Percentiles rank a stretch among this genome's conserved stretches.
phyloP scores from a whole-genome alignment of 1,284 basidiomycete genomes.

The Volvariella surrecta region DNA sequence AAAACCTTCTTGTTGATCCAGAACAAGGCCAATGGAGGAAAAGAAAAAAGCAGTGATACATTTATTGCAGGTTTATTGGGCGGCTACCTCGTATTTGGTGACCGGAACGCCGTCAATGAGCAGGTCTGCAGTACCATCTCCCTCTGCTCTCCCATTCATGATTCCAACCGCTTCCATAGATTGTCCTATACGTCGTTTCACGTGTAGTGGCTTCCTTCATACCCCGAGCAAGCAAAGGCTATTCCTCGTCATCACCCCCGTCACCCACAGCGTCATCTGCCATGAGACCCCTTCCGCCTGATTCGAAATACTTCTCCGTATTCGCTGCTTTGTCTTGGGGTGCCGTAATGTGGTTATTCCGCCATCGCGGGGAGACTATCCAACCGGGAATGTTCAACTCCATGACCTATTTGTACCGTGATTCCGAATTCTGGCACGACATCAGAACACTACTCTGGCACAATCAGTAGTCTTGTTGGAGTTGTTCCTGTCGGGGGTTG shows the following conservation, averaged over 20 bases:
- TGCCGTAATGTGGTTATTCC: conserved; percentile 95
- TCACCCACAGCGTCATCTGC: conserved; percentile 29
- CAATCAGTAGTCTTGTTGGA: conserved; percentile 45
- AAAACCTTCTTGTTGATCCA: conserved; percentile 82
- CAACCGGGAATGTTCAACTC: conserved; percentile 92
- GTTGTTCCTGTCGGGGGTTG: no score
- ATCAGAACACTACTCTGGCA: conserved; percentile 72
- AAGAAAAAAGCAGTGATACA: conserved; percentile 76
- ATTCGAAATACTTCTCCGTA: conserved; percentile 75
- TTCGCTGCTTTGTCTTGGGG: conserved; percentile 94
- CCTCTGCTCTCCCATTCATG: conserved; percentile 6
- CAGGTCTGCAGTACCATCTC: conserved; percentile 63
- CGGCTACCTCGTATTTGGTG: conserved; percentile 91
- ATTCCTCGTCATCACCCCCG: conserved; percentile 27
- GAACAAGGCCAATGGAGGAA: conserved; percentile 73
- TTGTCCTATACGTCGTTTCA: conserved; percentile 93
- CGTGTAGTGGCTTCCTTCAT: conserved; percentile 85
- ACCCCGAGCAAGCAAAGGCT: conserved; percentile 54
- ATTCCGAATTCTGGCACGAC: conserved; percentile 69
- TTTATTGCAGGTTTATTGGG: conserved; percentile 91
- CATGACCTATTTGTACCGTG: conserved; percentile 75
- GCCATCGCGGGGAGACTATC: conserved; percentile 77
- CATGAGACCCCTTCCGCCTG: conserved; percentile 70
- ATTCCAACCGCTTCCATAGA: conserved; percentile 37
- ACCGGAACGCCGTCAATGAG: conserved; percentile 95